Evolutionary conservation across 192 early-diverging fungal species (phyloP).

Genomic region (Umbelopsis sp.): DNA sequence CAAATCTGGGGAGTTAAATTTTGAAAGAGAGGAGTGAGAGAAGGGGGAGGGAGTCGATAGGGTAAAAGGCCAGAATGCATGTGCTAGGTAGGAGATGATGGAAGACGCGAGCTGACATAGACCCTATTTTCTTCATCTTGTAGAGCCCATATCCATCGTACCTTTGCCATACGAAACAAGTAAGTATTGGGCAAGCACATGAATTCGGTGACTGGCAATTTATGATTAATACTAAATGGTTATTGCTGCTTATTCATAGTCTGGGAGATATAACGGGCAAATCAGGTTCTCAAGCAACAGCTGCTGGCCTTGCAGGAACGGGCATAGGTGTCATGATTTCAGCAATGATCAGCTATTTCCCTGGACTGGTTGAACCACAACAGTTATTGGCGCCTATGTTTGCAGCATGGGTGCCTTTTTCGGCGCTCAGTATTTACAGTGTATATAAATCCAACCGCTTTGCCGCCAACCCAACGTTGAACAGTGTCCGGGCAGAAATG

Average conservation of each 20-base stretch:
- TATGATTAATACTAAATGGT: too few relatives aligned
- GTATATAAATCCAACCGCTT: slow-evolving; percentile 70
- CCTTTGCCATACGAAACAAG: slow-evolving; percentile 75
- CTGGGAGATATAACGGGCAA: slow-evolving; percentile 88
- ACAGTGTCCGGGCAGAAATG: slow-evolving; percentile 55
- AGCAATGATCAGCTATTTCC: slow-evolving; percentile 48
- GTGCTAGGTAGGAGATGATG: too few relatives aligned
- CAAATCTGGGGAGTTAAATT: neutral
- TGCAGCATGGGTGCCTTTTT: slow-evolving; percentile 69
- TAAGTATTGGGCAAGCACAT: slow-evolving; percentile 24
- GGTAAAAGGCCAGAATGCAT: too few relatives aligned
- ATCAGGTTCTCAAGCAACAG: slow-evolving; percentile 78
- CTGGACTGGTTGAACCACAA: slow-evolving; percentile 21
- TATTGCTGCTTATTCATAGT: slow-evolving; percentile 26
- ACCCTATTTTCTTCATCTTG: neutral
- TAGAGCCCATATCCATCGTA: slow-evolving; percentile 79
- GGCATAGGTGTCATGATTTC: slow-evolving; percentile 46
- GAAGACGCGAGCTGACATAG: neutral
- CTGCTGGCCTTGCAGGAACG: slow-evolving; percentile 69
- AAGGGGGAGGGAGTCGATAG: neutral
- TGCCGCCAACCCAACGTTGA: slow-evolving; percentile 65
- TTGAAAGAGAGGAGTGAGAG: neutral
- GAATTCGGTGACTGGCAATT: too few relatives aligned
- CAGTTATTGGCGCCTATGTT: slow-evolving; percentile 56
- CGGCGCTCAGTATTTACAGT: slow-evolving; percentile 68